Evolutionary conservation across 2,329 filamentous ascomycete species (phyloP).

Genomic region (Cryphonectria naterciae): DNA sequence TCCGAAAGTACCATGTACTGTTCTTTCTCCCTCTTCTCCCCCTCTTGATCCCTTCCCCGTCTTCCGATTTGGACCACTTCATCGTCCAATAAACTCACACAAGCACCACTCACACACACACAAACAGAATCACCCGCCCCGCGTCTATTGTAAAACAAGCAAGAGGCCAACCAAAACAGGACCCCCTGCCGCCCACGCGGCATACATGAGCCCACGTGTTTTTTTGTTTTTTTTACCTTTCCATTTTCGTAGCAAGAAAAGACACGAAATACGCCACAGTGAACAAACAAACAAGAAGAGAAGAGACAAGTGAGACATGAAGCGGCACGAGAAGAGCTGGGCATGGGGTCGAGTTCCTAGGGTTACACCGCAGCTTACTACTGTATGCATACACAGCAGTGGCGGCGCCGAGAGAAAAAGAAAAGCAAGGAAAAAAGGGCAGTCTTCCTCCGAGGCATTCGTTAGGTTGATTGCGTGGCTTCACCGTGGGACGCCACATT

Average conservation of each 20-base stretch:
- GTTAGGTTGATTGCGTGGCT: background rate
- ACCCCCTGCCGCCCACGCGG: background rate
- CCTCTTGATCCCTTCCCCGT: background rate
- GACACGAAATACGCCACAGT: background rate
- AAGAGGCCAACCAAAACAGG: background rate
- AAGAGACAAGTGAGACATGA: background rate
- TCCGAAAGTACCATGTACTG: background rate
- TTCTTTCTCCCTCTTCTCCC: background rate
- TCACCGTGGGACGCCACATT: background rate
- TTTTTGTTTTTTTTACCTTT: no score
- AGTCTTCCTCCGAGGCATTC: background rate
- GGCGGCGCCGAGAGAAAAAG: no score
- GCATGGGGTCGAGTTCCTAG: background rate
- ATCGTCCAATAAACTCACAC: background rate
- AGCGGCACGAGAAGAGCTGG: background rate
- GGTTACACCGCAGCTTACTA: constrained; percentile 5
- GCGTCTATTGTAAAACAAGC: background rate
- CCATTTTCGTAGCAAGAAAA: background rate
- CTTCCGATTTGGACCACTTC: background rate
- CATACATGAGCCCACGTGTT: background rate
- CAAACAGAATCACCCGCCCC: background rate
- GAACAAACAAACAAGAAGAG: background rate
- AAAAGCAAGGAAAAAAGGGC: background rate
- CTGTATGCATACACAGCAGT: background rate
- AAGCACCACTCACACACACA: background rate